Base-by-base conservation (phyloP, 345 rosid species). In the Garcia nutans region DNA sequence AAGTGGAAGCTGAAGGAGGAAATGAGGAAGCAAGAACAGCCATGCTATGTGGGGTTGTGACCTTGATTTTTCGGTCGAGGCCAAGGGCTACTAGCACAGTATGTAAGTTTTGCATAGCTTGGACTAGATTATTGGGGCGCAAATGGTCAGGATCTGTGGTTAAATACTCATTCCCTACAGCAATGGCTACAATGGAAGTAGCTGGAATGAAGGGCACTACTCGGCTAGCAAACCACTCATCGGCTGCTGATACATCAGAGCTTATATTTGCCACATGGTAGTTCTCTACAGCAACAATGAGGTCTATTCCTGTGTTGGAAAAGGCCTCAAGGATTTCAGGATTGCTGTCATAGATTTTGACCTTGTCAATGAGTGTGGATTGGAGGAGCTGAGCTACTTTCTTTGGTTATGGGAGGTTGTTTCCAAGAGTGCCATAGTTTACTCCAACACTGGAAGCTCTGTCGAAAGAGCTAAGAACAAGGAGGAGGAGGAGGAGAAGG, bases 371-470 rank as follows among this genome's bases (percentile, higher is more conserved):
- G 80, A 90, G 84, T 8, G 94, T 90, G 65, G 94, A 87, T 66
- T 81, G 89, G 64, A 90, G 92, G 76, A 90, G 88, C 70, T 82
- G 86, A 7, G 94, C 92, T 65, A 90, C 92, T 77, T 58, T 84
- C 57, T 84, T 84, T 0, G 92, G 94, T 0, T 89, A 79, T 5
- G 91, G 94, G 59, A 90, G 89, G 87, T 90, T 85, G 84, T 79
- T 88, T 17, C 90, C 94, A 10, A 88, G 79, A 16, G 93, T 90
- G 22, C 93, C 89, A 65, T 90, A 88, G 89, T 88, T 90, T 50
- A 87, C 74, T 9, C 94, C 90, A 57, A 88, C 88, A 71, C 85
- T 75, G 44, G 75, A 71, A 33, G 74, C 84, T 65, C 11, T 23
- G 19, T 4, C 61, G 54, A 56, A 17, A 2, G 61, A 58, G 66